A percentile compares a stretch with the other conserved stretches of the same genome.
These are phyloP conservation scores for Aureobasidium sp. DNA, from an alignment of 2,329 filamentous ascomycete genomes.

Conservation along the genomic window DNA sequence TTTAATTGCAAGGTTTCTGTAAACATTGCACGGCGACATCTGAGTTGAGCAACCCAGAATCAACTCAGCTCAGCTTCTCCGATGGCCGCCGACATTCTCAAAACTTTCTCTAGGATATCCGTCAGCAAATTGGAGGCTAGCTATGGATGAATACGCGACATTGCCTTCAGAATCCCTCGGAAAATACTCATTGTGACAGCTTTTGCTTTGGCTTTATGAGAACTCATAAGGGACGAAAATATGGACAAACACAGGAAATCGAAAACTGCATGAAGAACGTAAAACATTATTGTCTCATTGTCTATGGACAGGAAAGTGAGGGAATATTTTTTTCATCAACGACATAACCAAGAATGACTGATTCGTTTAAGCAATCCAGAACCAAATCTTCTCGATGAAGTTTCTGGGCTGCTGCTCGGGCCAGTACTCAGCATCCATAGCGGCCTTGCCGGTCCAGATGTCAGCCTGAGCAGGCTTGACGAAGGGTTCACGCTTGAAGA, in stretches of 20 bases:
- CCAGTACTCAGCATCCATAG: conserved; percentile 41
- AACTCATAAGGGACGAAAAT: neutral
- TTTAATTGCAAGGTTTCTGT: neutral
- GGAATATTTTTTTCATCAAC: conserved; percentile 5
- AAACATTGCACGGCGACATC: neutral
- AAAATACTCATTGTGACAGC: no score
- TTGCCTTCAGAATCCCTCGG: no score
- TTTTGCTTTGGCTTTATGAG: no score
- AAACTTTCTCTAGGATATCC: no score
- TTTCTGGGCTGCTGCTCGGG: conserved; percentile 38
- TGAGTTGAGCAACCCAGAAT: neutral
- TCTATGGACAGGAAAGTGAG: conserved; percentile 1
- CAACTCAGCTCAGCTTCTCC: no score
- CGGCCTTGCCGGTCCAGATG: conserved; percentile 42
- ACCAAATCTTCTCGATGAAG: conserved; percentile 42
- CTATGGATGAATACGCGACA: neutral
- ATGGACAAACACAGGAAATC: neutral
- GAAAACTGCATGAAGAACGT: neutral
- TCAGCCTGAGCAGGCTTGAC: conserved; percentile 38
- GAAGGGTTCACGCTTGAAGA: conserved; percentile 54
- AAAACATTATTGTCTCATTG: neutral
- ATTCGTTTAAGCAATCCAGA: conserved; percentile 36
- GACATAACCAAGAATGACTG: conserved; percentile 22
- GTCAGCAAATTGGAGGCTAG: neutral
- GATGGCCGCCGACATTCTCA: neutral